phyloP scores from a whole-genome alignment of 768 basidiomycete genomes.

The Flagelloscypha sp. region DNA sequence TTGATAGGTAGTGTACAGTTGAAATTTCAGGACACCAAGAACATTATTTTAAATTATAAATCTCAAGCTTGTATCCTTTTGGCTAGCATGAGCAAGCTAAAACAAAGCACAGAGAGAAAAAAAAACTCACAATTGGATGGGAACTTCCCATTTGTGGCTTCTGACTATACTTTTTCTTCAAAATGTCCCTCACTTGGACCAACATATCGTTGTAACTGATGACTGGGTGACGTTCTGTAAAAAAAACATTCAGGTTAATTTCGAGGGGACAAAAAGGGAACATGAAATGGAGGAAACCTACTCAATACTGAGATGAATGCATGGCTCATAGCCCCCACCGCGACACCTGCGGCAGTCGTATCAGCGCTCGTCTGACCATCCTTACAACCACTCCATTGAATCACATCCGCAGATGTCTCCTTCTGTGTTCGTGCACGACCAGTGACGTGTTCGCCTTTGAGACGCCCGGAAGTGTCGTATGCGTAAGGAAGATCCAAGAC shows the following conservation, averaged over 20 bases:
- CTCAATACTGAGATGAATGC: constrained; percentile 52
- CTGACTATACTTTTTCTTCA: constrained; percentile 57
- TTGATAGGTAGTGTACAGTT: too few species aligned
- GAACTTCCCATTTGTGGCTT: constrained; percentile 69
- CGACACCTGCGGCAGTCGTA: constrained; percentile 51
- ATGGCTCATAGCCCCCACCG: constrained; percentile 76
- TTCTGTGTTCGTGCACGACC: constrained; percentile 29
- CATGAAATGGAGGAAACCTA: constrained; percentile 19
- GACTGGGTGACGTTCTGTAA: constrained; percentile 47
- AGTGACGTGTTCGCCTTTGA: constrained; percentile 27
- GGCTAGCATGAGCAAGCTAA: too few species aligned
- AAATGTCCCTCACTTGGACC: constrained; percentile 32
- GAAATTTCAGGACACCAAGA: too few species aligned
- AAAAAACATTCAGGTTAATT: not conserved
- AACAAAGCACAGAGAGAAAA: too few species aligned
- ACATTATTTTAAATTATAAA: too few species aligned
- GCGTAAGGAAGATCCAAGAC: constrained; percentile 46
- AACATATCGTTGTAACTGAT: constrained; percentile 18
- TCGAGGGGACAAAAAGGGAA: not conserved
- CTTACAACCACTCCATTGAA: constrained; percentile 65
- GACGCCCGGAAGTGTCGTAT: constrained; percentile 54
- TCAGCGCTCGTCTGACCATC: constrained; percentile 71
- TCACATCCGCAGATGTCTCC: constrained; percentile 66
- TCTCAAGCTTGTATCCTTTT: too few species aligned
- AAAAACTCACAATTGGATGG: constrained; percentile 52